phyloP scores from a whole-genome alignment of 805 yeast species.

The Candida verbasci region DNA sequence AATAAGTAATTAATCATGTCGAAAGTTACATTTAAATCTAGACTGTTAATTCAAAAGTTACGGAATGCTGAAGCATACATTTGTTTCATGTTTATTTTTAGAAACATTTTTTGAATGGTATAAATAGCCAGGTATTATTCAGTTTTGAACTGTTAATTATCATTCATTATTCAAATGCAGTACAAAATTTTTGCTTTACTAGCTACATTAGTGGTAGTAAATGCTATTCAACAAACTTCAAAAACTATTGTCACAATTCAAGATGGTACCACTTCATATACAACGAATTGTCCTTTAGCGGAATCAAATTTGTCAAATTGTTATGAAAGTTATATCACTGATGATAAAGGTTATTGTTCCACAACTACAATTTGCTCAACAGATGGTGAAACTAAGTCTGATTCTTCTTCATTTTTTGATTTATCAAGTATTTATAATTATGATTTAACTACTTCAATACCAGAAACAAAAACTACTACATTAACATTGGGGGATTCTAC shows the following conservation, averaged over 20 bases:
- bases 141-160: too few relatives aligned
- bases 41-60: too few relatives aligned
- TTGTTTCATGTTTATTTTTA: too few relatives aligned
- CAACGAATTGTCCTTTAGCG: neutral
- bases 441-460: neutral
- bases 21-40: too few relatives aligned
- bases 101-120: too few relatives aligned
- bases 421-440: neutral
- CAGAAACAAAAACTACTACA: constrained; percentile 1
- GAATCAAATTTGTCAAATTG: too few relatives aligned
- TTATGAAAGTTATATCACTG: neutral
- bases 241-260: neutral
- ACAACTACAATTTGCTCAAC: neutral
- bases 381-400: neutral
- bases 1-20: too few relatives aligned
- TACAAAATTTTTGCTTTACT: neutral
- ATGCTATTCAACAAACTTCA: neutral
- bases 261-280: neutral
- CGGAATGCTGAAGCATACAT: too few relatives aligned
- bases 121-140: too few relatives aligned
- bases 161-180: too few relatives aligned
- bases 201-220: constrained; percentile 12
- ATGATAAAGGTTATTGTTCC: neutral
- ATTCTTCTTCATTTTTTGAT: neutral
- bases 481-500: constrained; percentile 3